These are phyloP conservation scores for Coniophora puteana DNA, from an alignment of 1,284 basidiomycete species.

Conservation along the genomic window DNA sequence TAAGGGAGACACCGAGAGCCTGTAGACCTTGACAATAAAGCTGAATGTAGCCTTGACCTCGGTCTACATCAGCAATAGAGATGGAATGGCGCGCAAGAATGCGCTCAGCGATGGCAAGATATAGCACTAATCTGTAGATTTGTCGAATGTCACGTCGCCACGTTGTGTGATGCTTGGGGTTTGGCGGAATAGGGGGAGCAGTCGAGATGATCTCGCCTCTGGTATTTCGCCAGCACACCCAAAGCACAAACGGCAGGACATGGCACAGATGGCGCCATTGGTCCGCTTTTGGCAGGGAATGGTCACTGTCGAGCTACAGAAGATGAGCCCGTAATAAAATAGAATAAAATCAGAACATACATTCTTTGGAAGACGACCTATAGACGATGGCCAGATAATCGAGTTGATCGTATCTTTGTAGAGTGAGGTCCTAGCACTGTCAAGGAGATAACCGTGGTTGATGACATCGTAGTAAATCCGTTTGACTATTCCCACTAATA, in stretches of 20 bases:
- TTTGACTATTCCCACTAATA: too few relatives aligned
- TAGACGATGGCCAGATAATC: conserved; percentile 2
- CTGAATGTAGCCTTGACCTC: not conserved
- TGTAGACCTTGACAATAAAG: not conserved
- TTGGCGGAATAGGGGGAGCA: not conserved
- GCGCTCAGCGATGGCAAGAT: not conserved
- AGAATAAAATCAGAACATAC: not conserved
- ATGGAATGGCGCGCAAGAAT: not conserved
- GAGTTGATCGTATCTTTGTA: not conserved
- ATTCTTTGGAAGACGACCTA: conserved; percentile 1
- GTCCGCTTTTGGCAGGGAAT: conserved; percentile 1
- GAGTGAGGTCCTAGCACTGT: not conserved
- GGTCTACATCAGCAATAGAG: not conserved
- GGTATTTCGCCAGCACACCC: not conserved
- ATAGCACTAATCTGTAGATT: not conserved
- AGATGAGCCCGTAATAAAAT: not conserved
- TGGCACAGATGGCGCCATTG: not conserved
- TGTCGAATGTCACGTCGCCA: not conserved
- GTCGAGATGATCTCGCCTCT: not conserved
- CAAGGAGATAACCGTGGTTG: not conserved
- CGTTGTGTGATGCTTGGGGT: not conserved
- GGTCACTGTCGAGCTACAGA: not conserved
- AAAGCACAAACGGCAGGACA: conserved; percentile 1
- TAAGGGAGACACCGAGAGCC: not conserved
- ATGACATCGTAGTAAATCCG: not conserved